A percentile compares a stretch with the other conserved stretches of the same genome.
Conservation (phyloP, 73 alveolate genomes). For the Blepharisma stoltei region DNA sequence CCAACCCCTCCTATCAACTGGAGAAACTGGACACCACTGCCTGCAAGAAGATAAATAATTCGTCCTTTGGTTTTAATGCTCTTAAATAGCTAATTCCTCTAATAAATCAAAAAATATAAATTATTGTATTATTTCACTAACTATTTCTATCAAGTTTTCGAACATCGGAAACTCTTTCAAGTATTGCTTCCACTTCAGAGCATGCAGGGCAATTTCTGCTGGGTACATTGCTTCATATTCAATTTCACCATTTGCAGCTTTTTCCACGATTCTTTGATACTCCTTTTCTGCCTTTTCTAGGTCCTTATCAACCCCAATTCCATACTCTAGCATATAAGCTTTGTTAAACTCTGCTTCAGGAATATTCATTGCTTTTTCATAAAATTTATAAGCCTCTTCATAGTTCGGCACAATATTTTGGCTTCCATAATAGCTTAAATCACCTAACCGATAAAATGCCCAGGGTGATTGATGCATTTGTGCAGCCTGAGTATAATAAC, state of each 20-base stretch:
- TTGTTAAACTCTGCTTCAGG: neutral
- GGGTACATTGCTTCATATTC: too few relatives aligned
- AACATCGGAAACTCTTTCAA: too few relatives aligned
- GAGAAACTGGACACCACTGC: slow-evolving; percentile 20
- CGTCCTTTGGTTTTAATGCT: too few relatives aligned
- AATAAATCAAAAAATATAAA: too few relatives aligned
- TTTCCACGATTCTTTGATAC: neutral
- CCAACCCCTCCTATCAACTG: slow-evolving; percentile 31
- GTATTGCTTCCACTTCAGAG: too few relatives aligned
- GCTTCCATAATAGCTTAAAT: neutral
- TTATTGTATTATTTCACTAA: too few relatives aligned
- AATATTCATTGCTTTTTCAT: neutral
- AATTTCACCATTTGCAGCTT: neutral
- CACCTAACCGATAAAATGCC: neutral
- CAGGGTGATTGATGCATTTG: neutral
- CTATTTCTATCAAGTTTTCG: too few relatives aligned
- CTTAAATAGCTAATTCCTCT: too few relatives aligned
- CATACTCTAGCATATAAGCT: neutral
- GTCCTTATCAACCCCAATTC: neutral
- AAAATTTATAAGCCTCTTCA: neutral
- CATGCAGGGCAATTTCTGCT: too few relatives aligned
- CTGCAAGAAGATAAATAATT: slow-evolving; percentile 11
- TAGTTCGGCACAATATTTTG: neutral
- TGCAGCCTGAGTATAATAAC: neutral
- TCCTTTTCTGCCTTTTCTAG: neutral